Evolutionary conservation across 441 rosid genomes (phyloP).

Genomic region (Daphne laureola): DNA sequence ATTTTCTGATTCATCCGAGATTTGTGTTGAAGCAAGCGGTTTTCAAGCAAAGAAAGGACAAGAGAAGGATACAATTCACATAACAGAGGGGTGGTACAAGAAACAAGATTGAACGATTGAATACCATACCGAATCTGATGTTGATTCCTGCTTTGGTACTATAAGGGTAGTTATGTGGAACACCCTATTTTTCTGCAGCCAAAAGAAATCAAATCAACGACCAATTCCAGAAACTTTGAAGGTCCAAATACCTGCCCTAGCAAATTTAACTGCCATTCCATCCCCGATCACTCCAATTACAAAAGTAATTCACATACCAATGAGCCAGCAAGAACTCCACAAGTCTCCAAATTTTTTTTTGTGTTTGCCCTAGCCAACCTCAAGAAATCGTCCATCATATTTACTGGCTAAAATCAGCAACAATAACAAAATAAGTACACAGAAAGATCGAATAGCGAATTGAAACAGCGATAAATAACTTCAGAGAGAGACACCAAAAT

Average conservation of each 20-base stretch:
- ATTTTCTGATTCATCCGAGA: too few species aligned
- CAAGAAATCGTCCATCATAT: conserved; percentile 81
- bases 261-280: conserved; percentile 6
- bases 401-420: conserved; percentile 54
- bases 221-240: conserved; percentile 5
- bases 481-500: too few species aligned
- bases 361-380: conserved; percentile 77
- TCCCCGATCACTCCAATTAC: background rate
- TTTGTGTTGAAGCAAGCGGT: too few species aligned
- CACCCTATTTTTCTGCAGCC: conserved; percentile 75
- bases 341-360: conserved; percentile 81
- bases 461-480: too few species aligned
- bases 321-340: conserved; percentile 93
- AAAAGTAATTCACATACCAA: conserved; percentile 41
- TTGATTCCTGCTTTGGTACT: conserved; percentile 94
- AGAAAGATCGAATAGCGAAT: too few species aligned
- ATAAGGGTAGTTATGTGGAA: conserved; percentile 90
- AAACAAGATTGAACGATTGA: background rate
- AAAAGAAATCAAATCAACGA: conserved; percentile 6
- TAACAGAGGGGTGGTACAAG: background rate
- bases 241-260: background rate
- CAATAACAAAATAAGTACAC: too few species aligned
- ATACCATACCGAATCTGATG: conserved; percentile 79
- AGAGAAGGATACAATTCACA: too few species aligned
- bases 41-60: too few species aligned